Evolutionary conservation across 2,329 filamentous ascomycete genomes (phyloP), one percentile per base, ranked within the genome.

Genomic region (Raffaelea arxii): DNA sequence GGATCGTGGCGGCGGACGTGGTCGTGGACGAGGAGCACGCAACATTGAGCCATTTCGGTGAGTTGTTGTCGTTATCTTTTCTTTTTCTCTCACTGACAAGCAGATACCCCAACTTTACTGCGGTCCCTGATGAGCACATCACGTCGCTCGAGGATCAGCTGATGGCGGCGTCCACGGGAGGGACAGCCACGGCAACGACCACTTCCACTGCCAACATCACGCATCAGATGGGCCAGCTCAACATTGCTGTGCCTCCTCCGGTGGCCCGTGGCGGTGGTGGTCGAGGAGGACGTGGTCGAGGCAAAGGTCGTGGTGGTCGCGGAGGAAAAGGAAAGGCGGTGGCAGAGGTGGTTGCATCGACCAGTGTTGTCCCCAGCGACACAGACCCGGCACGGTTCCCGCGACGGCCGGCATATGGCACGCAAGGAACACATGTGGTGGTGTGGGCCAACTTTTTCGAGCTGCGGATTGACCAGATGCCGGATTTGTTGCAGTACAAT

Each of bases 401-500:
- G 3, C 47, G 56, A 7, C 67, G 75, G 3, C 76, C 76, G 19
- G 67, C 66, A 2, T 78, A 69, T 51, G 74, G 74, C 19, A 64
- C 56, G 3, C 53, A 52, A 5, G 76, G 75, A 4, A 58, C 41
- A 2, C 39, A 56, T 0, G 66, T 75, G 3, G 54, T 61, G 2
- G 60, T 79, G 0, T 78, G 73, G 72, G 63, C 74, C 4, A 79
- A 80, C 56, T 78, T 74, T 53, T 78, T 75, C 53, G 60, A 60
- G 2, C 48, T 79, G 41, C 55, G 62, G 6, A 51, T 71, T 7
- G 27, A 37, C 22, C 43, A 63, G 65, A 36, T 54, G 60, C 0
- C 54, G 19, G 3, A 16, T 6, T 41, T 76, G 4, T 69, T 65
- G 55, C 70, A 66, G 47, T 78, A 78, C 55, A 63, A 61, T 3